Conservation (phyloP, 1,284 basidiomycete species). For the Sporisorium scitamineum region DNA sequence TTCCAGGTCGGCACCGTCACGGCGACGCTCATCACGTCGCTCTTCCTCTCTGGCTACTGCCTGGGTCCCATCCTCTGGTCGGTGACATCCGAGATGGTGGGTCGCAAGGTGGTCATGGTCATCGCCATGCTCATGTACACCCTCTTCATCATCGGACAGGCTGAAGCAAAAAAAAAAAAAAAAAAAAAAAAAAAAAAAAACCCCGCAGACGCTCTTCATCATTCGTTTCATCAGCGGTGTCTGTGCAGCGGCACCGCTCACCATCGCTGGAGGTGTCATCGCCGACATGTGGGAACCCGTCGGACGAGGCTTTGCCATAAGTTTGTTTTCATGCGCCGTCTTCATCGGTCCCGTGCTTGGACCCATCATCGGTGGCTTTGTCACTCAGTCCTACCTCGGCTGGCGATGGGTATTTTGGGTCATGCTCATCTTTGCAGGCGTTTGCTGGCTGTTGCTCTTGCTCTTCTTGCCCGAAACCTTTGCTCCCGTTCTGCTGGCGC, state of each 20-base stretch:
- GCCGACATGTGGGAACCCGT: conserved; percentile 64
- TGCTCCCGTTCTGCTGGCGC: conserved; percentile 65
- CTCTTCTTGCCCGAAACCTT: conserved; percentile 68
- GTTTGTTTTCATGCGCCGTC: conserved; percentile 61
- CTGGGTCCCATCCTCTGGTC: conserved; percentile 45
- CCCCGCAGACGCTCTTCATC: conserved; percentile 55
- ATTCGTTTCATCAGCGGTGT: conserved; percentile 64
- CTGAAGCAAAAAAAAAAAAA: conserved; percentile 55
- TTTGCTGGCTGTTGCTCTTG: conserved; percentile 59
- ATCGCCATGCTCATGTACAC: conserved; percentile 61
- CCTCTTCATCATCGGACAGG: conserved; percentile 62
- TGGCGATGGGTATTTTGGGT: conserved; percentile 69
- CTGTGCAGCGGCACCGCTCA: conserved; percentile 43
- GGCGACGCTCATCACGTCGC: conserved; percentile 58
- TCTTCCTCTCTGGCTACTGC: conserved; percentile 66
- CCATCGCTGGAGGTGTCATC: conserved; percentile 60
- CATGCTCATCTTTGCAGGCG: conserved; percentile 58
- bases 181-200: conserved; percentile 57
- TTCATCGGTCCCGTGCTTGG: conserved; percentile 54
- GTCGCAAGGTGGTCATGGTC: conserved; percentile 64
- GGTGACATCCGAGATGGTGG: conserved; percentile 60
- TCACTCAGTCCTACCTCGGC: conserved; percentile 58
- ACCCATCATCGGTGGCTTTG: conserved; percentile 60
- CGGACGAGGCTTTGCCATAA: conserved; percentile 66
- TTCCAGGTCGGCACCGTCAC: conserved; percentile 55